phyloP scores from a whole-genome alignment of 148 eudicot species.

The Vaccinium vitisidaea region DNA sequence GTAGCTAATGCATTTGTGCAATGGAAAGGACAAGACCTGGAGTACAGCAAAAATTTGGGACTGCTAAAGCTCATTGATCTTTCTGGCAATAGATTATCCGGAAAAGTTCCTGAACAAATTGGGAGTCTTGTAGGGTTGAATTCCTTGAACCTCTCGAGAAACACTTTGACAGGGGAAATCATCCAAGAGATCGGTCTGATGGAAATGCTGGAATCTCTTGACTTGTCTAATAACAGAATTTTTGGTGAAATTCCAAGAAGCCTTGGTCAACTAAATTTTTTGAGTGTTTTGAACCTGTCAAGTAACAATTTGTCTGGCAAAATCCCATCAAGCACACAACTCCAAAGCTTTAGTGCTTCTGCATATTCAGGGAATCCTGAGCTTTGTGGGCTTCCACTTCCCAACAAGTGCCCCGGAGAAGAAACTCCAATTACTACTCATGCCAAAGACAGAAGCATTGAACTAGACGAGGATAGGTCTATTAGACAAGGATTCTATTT shows the following conservation, averaged over 20 bases:
- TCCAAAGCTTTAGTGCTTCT: conserved; percentile 24
- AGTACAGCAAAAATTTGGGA: not conserved
- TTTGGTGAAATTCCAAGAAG: conserved; percentile 25
- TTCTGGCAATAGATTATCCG: conserved; percentile 22
- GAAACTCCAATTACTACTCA: not conserved
- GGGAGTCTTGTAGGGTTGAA: conserved; percentile 14
- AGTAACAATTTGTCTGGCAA: conserved; percentile 22
- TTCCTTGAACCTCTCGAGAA: conserved; percentile 30
- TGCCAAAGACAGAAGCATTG: not conserved
- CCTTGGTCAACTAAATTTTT: conserved; percentile 17
- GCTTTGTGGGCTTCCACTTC: conserved; percentile 11
- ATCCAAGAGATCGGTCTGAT: conserved; percentile 15
- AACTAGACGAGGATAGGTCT: not conserved
- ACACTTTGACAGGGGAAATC: conserved; percentile 23
- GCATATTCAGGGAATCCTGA: conserved; percentile 17
- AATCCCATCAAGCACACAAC: conserved; percentile 33
- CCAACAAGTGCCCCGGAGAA: conserved; percentile 2
- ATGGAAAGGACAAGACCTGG: conserved; percentile 18
- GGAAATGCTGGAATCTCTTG: conserved; percentile 24
- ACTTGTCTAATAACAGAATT: conserved; percentile 24
- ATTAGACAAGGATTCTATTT: not conserved
- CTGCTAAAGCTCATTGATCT: conserved; percentile 27
- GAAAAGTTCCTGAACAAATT: conserved; percentile 20
- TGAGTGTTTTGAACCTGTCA: conserved; percentile 26
- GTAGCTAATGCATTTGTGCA: conserved; percentile 2